These are phyloP conservation scores for Pythium phragmiticola DNA, from an alignment of 352 stramenopile species.

Conservation along the genomic window DNA sequence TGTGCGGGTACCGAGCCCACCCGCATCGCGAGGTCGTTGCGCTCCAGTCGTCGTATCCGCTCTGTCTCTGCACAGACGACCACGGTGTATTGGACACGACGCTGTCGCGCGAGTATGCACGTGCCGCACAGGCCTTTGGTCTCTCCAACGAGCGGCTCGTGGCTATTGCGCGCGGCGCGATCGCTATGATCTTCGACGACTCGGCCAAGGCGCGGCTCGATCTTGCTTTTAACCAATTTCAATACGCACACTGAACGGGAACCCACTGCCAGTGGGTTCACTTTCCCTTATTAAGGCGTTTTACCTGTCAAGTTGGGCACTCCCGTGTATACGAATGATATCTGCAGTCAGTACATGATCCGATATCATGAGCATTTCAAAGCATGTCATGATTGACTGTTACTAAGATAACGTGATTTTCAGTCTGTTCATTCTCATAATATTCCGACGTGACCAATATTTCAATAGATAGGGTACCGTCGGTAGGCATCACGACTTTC, in stretches of 20 bases:
- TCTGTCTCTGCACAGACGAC: conserved; percentile 94
- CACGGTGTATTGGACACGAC: conserved; percentile 90
- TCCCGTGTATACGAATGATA: too few relatives aligned
- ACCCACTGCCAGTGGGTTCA: too few relatives aligned
- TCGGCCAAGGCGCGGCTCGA: conserved; percentile 32
- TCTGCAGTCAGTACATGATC: too few relatives aligned
- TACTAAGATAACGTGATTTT: too few relatives aligned
- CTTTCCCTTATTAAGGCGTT: too few relatives aligned
- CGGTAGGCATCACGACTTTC: too few relatives aligned
- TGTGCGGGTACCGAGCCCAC: conserved; percentile 77
- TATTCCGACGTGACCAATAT: too few relatives aligned
- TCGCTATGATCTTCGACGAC: conserved; percentile 64
- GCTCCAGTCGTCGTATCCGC: conserved; percentile 59
- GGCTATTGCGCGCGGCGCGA: conserved; percentile 42
- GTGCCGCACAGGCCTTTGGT: conserved; percentile 72
- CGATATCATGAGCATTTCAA: too few relatives aligned
- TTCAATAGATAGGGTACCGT: too few relatives aligned
- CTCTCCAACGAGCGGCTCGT: conserved; percentile 49
- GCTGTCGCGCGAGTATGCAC: conserved; percentile 84
- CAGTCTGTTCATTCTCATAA: too few relatives aligned
- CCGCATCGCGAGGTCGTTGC: conserved; percentile 67
- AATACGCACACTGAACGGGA: conserved; percentile 5
- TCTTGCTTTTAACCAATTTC: conserved; percentile 27
- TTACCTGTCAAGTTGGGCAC: too few relatives aligned
- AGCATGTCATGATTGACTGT: too few relatives aligned